Evolutionary conservation across 179 eudicot genomes (phyloP).

Genomic region (Amaranthus tricolor): DNA sequence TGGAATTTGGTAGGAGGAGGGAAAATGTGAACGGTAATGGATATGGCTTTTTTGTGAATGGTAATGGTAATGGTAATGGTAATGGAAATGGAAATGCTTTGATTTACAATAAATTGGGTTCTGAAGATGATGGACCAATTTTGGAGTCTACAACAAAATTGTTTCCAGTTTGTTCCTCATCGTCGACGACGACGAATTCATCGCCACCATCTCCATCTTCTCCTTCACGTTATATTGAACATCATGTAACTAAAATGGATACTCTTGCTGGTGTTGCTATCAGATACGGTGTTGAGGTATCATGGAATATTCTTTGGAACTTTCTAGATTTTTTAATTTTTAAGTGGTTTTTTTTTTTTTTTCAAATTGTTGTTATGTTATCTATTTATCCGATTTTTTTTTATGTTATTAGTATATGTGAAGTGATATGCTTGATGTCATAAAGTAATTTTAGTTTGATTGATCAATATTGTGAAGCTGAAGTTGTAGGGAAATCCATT

Average conservation of each 20-base stretch:
- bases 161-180: conserved; percentile 1
- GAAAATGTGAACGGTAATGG: conserved; percentile 11
- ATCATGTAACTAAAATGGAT: conserved; percentile 66
- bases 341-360: not conserved
- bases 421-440: not conserved
- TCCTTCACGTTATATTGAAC: conserved; percentile 44
- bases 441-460: not conserved
- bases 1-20: conserved; percentile 27
- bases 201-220: conserved; percentile 29
- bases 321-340: not conserved
- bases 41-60: not conserved
- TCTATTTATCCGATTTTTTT: not conserved
- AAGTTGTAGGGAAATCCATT: not conserved
- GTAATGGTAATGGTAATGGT: not conserved
- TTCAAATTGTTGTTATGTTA: not conserved
- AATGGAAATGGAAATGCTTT: conserved; percentile 18
- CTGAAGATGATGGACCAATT: conserved; percentile 19
- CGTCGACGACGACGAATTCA: conserved; percentile 19
- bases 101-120: conserved; percentile 10
- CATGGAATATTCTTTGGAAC: not conserved
- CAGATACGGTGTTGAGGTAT: conserved; percentile 91
- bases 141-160: not conserved
- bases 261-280: conserved; percentile 88
- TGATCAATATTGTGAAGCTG: not conserved
- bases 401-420: not conserved